Conservation (phyloP, 257 asterid genomes). For the Hygrophila difformis region DNA sequence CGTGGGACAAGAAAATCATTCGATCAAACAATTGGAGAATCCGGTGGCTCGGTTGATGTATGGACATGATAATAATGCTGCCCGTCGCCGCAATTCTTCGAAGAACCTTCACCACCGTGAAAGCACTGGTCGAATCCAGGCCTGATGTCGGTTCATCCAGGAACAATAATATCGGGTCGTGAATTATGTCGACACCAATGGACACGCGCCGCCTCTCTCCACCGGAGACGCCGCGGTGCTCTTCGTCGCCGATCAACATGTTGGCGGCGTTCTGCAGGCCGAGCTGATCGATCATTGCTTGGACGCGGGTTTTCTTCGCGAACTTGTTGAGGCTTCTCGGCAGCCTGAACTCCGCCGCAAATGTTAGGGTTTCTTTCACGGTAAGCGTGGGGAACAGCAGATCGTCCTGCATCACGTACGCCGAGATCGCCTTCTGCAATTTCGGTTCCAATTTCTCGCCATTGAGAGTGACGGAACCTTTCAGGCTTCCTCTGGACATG, state of each 20-base stretch:
- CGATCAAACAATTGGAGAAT: conserved; percentile 54
- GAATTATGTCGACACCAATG: conserved; percentile 74
- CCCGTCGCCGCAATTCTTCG: conserved; percentile 78
- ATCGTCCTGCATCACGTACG: conserved; percentile 83
- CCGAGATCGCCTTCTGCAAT: conserved; percentile 53
- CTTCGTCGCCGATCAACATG: conserved; percentile 47
- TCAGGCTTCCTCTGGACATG: conserved; percentile 58
- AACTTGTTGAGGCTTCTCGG: conserved; percentile 39
- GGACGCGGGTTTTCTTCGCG: conserved; percentile 35
- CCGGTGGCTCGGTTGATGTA: conserved; percentile 79
- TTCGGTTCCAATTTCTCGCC: conserved; percentile 57
- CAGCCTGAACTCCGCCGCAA: conserved; percentile 72
- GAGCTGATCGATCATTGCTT: conserved; percentile 35
- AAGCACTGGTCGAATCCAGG: conserved; percentile 79
- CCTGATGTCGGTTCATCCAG: conserved; percentile 87
- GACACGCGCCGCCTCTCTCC: conserved; percentile 74
- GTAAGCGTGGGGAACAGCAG: conserved; percentile 74
- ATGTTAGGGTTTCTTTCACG: conserved; percentile 70
- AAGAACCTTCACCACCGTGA: conserved; percentile 68
- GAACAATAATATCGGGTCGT: conserved; percentile 66
- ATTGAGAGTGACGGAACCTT: conserved; percentile 47
- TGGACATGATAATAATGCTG: conserved; percentile 68
- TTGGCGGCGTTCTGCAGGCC: conserved; percentile 38
- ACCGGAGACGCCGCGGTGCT: conserved; percentile 59
- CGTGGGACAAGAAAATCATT: conserved; percentile 58